These are phyloP conservation scores for Candida alai DNA, from an alignment of 805 yeast genomes.

Conservation along the genomic window DNA sequence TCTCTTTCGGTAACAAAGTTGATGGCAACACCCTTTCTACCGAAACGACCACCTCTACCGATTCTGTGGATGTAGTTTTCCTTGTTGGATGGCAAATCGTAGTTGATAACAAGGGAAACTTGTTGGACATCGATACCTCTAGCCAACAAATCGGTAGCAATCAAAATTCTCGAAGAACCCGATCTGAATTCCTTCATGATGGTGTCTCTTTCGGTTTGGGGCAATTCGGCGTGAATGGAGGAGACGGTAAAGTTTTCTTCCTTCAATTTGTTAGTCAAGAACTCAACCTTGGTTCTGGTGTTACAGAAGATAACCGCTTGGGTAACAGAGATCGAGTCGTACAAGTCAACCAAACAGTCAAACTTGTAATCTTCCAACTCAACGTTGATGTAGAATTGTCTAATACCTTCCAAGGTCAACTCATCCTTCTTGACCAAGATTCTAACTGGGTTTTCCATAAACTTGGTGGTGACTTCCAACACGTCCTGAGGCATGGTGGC, in stretches of 20 bases:
- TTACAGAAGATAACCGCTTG: constrained; percentile 98
- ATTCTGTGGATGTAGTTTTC: constrained; percentile 97
- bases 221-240: constrained; percentile 95
- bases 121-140: constrained; percentile 98
- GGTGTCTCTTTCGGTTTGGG: constrained; percentile 86
- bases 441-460: constrained; percentile 92
- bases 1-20: constrained; percentile 87
- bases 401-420: constrained; percentile 91
- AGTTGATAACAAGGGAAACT: constrained; percentile 90
- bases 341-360: constrained; percentile 89
- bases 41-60: constrained; percentile 98
- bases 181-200: constrained; percentile 95
- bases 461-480: constrained; percentile 83
- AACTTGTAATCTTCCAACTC: constrained; percentile 93
- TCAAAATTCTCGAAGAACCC: constrained; percentile 89
- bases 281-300: constrained; percentile 91
- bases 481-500: constrained; percentile 96
- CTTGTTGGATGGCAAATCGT: constrained; percentile 84
- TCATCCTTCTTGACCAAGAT: constrained; percentile 95
- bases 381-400: constrained; percentile 86
- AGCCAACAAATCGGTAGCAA: constrained; percentile 93
- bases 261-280: constrained; percentile 69
- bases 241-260: constrained; percentile 87
- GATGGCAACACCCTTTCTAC: constrained; percentile 97
- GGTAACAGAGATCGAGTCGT: constrained; percentile 92